Evolutionary conservation across 352 stramenopile genomes (phyloP), one percentile per base, ranked within the genome.

Genomic region (Peronosclerospora sorghi): DNA sequence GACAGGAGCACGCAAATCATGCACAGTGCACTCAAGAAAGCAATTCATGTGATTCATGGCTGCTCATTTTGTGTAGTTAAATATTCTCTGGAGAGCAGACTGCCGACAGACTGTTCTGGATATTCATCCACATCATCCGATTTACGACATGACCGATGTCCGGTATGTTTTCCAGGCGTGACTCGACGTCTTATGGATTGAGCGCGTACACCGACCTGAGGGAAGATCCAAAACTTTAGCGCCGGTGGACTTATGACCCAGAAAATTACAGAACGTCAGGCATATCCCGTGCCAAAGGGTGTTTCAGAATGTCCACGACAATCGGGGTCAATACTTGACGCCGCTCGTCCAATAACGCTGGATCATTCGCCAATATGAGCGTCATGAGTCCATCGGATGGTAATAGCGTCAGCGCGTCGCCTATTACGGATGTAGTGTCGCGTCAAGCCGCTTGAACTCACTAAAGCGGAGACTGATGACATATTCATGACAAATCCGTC

Each of bases 361-460:
- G 71, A 28, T 69, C 84, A 51, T 86, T 71, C 5, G 70, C 74
- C 21, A 82, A 42, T 30, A 86, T 74, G 42, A 82, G 80, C 10
- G 68, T 62, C 17, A 86, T 69, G 15, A 86, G 57, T 19, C 57
- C 69, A 40, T 86, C 71, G 12, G 61, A 45, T 2, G 74, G 74
- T 17, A 86, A 43, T 41, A 57, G 55, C 9, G 74, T 75, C 18
- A 86, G 54, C 12, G 70, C 51, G 14, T 58, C 41, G 8, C 51
- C 52, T 58, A 84, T 74, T 47, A 78, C 41, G 5, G 69, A 48
- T 21, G 46, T 58, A 86, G 54, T 30, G 62, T 60, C 3, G 54
- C 37, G 51, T 86, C 65, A 41, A 86, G 72, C 35, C 64, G 58
- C 62, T 80, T 79, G 49, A 86, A 84, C 41, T 86, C 74, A 41